Evolutionary conservation across 2,329 filamentous ascomycete genomes (phyloP), one percentile per base, ranked within the genome.

Genomic region (Diplodia seriata): DNA sequence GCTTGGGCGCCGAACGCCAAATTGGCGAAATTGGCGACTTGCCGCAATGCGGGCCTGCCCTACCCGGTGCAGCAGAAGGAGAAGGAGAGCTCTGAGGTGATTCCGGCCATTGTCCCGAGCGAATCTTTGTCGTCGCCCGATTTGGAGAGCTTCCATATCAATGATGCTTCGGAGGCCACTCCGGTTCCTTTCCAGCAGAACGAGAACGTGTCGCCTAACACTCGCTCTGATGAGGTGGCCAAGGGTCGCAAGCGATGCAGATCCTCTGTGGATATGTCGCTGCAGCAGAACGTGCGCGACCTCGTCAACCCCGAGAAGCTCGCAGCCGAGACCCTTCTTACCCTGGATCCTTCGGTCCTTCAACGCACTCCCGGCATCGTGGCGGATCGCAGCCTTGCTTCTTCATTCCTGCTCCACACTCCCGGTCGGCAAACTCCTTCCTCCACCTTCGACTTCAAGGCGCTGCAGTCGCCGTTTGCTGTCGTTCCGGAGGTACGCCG

Each of bases 201-300:
- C 55, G 54, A 67, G 38, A 31, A 59, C 7, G 50, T 65, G 9
- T 65, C 50, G 33, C 65, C 65, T 33, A 56, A 15, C 53, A 57
- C 49, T 29, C 49, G 62, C 20, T 23, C 65, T 12, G 72, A 73
- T 38, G 64, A 54, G 38, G 55, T 57, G 31, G 40, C 66, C 79
- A 77, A 68, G 72, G 81, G 71, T 73, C 82, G 66, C 68, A 91
- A 91, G 82, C 85, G 89, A 72, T 86, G 85, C 73, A 83, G 88
- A 62, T 84, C 87, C 8, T 90, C 87, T 15, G 82, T 86, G 67
- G 88, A 91, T 68, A 73, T 80, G 80, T 53, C 65, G 43, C 81
- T 89, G 9, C 89, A 91, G 74, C 87, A 90, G 69, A 89, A 90
- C 68, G 89, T 91, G 12, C 87, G 89, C 66, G 85, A 88, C 64